Base-by-base conservation (phyloP, 495 filamentous ascomycete genomes). In the Aspergillus incahuasiensis region DNA sequence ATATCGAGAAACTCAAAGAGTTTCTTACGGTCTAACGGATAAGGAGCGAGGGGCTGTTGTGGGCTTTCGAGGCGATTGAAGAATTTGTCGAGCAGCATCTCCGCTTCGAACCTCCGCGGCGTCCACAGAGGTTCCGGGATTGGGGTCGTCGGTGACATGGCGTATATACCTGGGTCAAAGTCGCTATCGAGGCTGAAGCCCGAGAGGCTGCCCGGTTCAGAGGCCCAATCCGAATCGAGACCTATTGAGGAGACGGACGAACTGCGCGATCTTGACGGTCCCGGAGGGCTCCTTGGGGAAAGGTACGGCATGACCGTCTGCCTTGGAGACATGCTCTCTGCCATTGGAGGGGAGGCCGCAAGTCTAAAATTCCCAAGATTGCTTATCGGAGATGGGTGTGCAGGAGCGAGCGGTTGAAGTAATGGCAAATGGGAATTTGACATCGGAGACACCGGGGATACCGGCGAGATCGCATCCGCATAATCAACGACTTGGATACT, bases 201-300 rank as follows among this genome's bases (percentile, higher is more conserved):
- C 1, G 45, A 12, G 9, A 43, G 16, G 5, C 12, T 12, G 0
- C 49, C 35, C 5, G 16, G 15, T 30, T 18, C 25, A 1, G 54
- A 50, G 12, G 16, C 18, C 54, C 19, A 49, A n/a, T 59, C 56
- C 28, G 34, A 39, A 35, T 59, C 60, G 25, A 62, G 46, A 16
- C 35, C 35, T 3, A 61, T n/a, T 0, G 59, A 61, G 6, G 60
- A 62, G 3, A 58, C n/a, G 0, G 60, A 62, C 1, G 60, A 59
- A 32, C 56, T 52, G 21, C 60, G 60, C 1, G 60, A 62, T 5
- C 39, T 20, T 0, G 58, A 32, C 8, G 55, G 43, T 0, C 45
- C 47, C 5, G 54, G 45, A 0, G 51, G 6, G 18, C 48, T 54
- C 2, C 35, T 41, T 0, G 60, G 59, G 1, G 51, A 51, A 2